Evolutionary conservation across 352 stramenopile genomes (phyloP), one percentile per base, ranked within the genome.

Genomic region (Globisporangium nagaii): DNA sequence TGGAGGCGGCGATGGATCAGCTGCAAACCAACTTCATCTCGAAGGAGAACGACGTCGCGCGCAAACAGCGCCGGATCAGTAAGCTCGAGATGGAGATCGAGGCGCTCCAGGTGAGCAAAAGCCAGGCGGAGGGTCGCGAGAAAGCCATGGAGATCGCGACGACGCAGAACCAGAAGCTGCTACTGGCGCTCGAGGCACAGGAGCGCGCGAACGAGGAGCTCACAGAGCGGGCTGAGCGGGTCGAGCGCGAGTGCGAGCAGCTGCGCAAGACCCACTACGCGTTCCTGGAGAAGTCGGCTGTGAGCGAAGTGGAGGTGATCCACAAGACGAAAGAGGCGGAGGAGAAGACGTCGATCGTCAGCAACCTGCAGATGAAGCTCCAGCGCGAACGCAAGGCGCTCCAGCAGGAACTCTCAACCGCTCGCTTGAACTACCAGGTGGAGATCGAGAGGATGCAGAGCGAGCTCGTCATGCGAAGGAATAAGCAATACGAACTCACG

Each of bases 401-500:
- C 19, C 75, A 84, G 22, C 56, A 76, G 3, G 77, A 90, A 19
- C 34, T 90, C 24, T 53, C 67, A 1, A 56, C 48, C 8, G 66
- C 65, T 40, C 73, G 71, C 6, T 41, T 81, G n/a, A 63, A 70
- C 15, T 66, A 75, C n/a, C 71, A 87, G 31, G 56, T 88, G 27
- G 67, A 85, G 56, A 68, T 85, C 3, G 79, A 90, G 19, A 75
- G 79, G 35, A 64, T 86, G 31, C 75, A 90, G 50, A 81, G 63
- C 11, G 82, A 92, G 66, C 57, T 92, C 0, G 72, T 90, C 0
- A 75, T 86, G 69, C 67, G 82, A 1, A 71, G 82, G 13, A 89
- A 81, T 47, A 88, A 86, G 39, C 79, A 92, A 42, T 92, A 89
- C 51, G 82, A 92, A n/a, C 70, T 92, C 15, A 84, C 79, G 22